Base-by-base conservation (phyloP, 805 yeast species). In the Metschnikowia picachoensis region DNA sequence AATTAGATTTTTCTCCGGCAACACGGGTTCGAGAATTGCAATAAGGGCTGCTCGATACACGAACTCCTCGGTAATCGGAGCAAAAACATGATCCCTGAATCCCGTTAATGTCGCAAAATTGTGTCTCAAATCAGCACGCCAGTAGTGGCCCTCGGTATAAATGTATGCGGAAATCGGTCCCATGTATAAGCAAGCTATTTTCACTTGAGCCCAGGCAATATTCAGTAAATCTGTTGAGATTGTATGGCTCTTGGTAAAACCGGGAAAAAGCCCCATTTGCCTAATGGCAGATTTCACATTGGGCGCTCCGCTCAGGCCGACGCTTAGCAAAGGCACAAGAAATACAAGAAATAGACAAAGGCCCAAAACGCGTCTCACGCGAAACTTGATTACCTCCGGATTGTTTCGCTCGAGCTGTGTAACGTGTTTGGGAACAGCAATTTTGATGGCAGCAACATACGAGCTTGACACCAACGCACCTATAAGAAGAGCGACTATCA, bases 61-160 rank as follows among this genome's bases (percentile, higher is more conserved):
- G 28, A 87, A 51, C 59, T 88, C 96, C 60, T 88, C 96, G 0
- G 92, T 81, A 2, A 83, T 39, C 4, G 96, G 96, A 0, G 90
- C 96, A 34, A 84, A 67, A 0, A 85, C 45, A 39, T 79, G 71
- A 59, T 84, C 82, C 48, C 94, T 63, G 20, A 80, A 30, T 1
- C 81, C 80, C 25, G 64, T 60, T 4, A 77, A 47, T 8, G 66
- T 62, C 8, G 33, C 12, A 17, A 67, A 55, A 20, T 53, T 59
- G 1, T 53, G 48, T 1, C 4, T 6, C 14, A 66, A 46, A 28
- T 63, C 71, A 46, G 36, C 44, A 17, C 33, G 37, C 38, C 37
- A 42, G 20, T 29, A n/a, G 16, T 39, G 37, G 16, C 35, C 20
- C 32, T 31, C 35, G 10, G 48, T 30, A 35, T 30, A 43, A 8